These are phyloP conservation scores for Chalaropsis ovoidea DNA, from an alignment of 2,329 filamentous ascomycete species.

Conservation along the genomic window DNA sequence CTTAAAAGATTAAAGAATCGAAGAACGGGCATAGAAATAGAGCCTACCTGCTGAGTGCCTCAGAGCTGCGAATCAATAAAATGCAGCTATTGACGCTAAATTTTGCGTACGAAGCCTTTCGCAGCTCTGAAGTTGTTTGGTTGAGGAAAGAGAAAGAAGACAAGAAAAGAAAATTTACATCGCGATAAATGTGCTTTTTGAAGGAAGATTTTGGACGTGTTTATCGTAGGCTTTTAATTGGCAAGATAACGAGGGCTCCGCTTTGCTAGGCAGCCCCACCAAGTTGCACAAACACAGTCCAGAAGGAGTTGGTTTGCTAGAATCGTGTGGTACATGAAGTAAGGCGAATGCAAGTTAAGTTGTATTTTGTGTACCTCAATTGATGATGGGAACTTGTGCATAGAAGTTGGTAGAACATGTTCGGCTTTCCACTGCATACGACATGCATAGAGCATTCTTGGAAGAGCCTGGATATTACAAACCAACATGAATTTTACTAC, in stretches of 20 bases:
- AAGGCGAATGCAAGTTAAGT: background rate
- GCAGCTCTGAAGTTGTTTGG: background rate
- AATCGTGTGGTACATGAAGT: background rate
- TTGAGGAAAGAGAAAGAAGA: background rate
- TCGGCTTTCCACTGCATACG: background rate
- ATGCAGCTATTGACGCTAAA: background rate
- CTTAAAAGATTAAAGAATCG: background rate
- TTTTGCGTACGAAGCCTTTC: background rate
- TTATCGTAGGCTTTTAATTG: background rate
- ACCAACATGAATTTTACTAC: too few relatives aligned
- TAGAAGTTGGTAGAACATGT: background rate
- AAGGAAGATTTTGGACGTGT: background rate
- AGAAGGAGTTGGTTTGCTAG: background rate
- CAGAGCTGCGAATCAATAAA: background rate
- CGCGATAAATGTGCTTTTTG: slow-evolving; percentile 1
- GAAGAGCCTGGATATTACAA: too few relatives aligned
- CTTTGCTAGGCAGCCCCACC: background rate
- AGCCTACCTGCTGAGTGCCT: slow-evolving; percentile 1
- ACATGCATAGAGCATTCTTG: background rate
- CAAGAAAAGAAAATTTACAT: slow-evolving; percentile 1
- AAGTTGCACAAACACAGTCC: background rate
- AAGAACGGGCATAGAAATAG: background rate
- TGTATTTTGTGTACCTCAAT: too few relatives aligned
- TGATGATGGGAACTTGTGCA: too few relatives aligned
- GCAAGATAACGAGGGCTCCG: background rate